Evolutionary conservation across 1,139 yeast species (phyloP), one percentile per base, ranked within the genome.

Genomic region (Ogataea hybrid): DNA sequence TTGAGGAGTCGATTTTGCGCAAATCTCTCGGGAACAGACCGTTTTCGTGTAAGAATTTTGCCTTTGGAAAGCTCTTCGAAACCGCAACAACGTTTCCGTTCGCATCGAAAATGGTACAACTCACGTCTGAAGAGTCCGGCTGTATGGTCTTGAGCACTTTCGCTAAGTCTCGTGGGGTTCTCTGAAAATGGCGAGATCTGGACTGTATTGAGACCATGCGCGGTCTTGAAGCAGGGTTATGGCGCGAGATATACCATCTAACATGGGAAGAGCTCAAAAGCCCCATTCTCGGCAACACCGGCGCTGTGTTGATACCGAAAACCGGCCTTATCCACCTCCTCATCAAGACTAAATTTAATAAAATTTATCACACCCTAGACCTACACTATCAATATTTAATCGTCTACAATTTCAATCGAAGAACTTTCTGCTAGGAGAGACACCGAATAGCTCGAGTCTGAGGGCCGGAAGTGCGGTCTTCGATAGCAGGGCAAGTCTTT

Each of bases 401-500:
- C 32, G 35, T 22, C 44, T 33, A 31, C 43, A 39, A 31, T 25
- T 34, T 44, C 76, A 90, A 63, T 89, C 95, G 61, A 88, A 87
- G 77, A 88, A 90, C 72, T 87, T 87, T 76, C 97, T 86, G 42
- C 92, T 67, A 45, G 77, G 68, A 22, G 97, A 84, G 45, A 87
- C 82, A 42, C 98, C 98, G 65, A 89, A 92, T 61, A 92, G 71
- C 58, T 89, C 95, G 52, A 84, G 72, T 70, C 97, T 83, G 54
- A 94, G 83, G 42, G 90, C 95, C 39, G 99, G 99, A 55, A 94
- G 77, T 7, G 96, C 86, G 59, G 81, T 87, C 63, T 85, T 85
- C 36, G 86, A 77, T 59, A 92, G 75, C 51, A 94, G 71, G 59
- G 81, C 77, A 62, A 92, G 78, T 69, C 99, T 86, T 71, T 90